These are phyloP conservation scores for Alloteropsis semialata DNA, from an alignment of 176 grass and related monocot genomes.

Conservation along the genomic window DNA sequence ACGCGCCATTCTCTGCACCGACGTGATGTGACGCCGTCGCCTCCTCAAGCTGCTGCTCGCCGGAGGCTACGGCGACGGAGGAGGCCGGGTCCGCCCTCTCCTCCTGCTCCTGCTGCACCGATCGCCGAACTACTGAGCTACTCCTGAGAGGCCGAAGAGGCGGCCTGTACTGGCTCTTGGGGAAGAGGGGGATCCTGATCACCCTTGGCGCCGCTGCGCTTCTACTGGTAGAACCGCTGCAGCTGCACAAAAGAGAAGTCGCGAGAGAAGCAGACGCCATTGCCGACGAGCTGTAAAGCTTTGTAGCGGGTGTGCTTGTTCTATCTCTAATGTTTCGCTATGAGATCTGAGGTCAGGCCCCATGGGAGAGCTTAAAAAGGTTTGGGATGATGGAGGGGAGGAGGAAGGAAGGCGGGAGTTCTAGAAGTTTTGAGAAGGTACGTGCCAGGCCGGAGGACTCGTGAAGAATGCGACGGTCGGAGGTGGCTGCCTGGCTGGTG, in stretches of 20 bases:
- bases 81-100: constrained; percentile 2
- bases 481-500: not conserved
- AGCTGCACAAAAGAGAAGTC: constrained; percentile 17
- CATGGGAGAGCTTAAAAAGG: constrained; percentile 26
- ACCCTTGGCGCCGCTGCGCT: not conserved
- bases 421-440: constrained; percentile 48
- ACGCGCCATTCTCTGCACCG: not conserved
- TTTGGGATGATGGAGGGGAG: not conserved
- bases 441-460: constrained; percentile 27
- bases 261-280: constrained; percentile 56
- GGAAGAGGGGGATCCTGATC: not conserved
- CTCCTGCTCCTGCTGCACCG: constrained; percentile 55
- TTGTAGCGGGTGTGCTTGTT: not conserved
- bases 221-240: not conserved
- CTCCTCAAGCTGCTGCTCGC: constrained; percentile 21
- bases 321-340: not conserved
- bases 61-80: constrained; percentile 36
- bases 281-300: not conserved
- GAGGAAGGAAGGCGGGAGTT: constrained; percentile 15
- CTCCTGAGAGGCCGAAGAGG: constrained; percentile 6
- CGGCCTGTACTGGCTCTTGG: constrained; percentile 12
- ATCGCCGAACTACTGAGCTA: constrained; percentile 29
- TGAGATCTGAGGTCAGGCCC: not conserved
- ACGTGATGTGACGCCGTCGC: not conserved
- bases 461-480: constrained; percentile 42